Conservation (phyloP, 768 basidiomycete genomes). For the Phaeolepiota aurea region DNA sequence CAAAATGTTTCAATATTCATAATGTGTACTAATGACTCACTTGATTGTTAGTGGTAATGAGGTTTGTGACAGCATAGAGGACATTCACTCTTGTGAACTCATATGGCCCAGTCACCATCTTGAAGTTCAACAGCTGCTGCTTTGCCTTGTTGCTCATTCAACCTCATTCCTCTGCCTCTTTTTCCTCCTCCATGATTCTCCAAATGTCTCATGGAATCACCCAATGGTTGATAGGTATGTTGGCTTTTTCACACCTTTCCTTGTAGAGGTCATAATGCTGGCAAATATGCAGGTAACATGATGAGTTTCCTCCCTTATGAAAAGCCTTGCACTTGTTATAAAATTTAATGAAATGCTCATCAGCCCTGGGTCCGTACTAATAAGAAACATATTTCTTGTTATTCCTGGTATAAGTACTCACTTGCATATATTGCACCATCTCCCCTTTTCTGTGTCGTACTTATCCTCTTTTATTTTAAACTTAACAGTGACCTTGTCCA, state of each 20-base stretch:
- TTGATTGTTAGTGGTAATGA: conserved; percentile 10
- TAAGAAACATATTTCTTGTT: neutral
- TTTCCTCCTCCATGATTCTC: conserved; percentile 7
- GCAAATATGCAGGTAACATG: conserved; percentile 7
- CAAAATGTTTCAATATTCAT: neutral
- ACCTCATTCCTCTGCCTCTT: neutral
- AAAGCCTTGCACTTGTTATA: conserved; percentile 7
- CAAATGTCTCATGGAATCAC: conserved; percentile 6
- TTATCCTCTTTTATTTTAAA: conserved; percentile 6
- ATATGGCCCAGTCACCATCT: conserved; percentile 4
- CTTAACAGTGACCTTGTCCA: conserved; percentile 6
- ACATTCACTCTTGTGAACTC: conserved; percentile 8
- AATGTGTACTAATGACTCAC: conserved; percentile 4
- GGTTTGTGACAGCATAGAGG: conserved; percentile 6
- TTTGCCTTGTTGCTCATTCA: neutral
- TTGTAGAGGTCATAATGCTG: conserved; percentile 9
- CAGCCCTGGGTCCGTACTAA: conserved; percentile 5
- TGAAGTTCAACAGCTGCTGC: conserved; percentile 5
- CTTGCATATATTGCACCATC: conserved; percentile 8
- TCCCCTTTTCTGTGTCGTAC: conserved; percentile 4
- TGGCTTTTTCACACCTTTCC: conserved; percentile 5
- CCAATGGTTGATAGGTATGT: conserved; percentile 9
- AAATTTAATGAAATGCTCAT: conserved; percentile 5
- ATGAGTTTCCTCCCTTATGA: conserved; percentile 8
- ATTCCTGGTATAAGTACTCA: conserved; percentile 2